Evolutionary conservation across 768 basidiomycete genomes (phyloP), one percentile per base, ranked within the genome.

Genomic region (Boletales sp.): DNA sequence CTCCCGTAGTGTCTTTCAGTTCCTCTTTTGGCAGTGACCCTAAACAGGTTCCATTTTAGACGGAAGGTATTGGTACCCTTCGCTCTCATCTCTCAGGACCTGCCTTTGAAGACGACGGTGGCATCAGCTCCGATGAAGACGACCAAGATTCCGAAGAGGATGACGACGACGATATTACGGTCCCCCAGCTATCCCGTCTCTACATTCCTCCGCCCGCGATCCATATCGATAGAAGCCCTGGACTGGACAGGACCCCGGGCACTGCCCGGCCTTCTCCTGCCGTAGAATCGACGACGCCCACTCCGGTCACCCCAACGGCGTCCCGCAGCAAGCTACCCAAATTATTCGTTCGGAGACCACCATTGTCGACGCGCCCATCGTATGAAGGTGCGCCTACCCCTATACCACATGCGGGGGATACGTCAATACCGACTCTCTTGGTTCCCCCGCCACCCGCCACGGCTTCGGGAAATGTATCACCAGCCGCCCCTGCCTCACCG

Each of bases 51-150:
- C 47, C 21, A 5, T 31, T 35, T 2, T 43, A 94, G 90, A 92
- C 89, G 10, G 84, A 90, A 68, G 88, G 91, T 21, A 82, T 93
- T 28, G 91, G 91, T 45, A 94, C 92, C 3, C 71, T 90, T 21
- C 85, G 87, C 28, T 86, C 84, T 3, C 71, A 82, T 62, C 72
- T 80, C 17, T 63, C 54, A 5, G 76, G 74, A 8, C 80, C 80
- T 3, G 78, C 74, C 19, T 82, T 80, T 55, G 78, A 86, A 62
- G 91, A 93, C 59, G 91, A 91, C 58, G 90, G 82, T n/a, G 82
- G 84, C 5, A 70, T 90, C 10, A 86, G 82, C 28, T 78, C 75
- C 0, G 79, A 80, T 36, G 73, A 70, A 5, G 71, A 72, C 13
- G 77, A 78, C 31, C 71, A 64, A 36, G 53, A 63, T 35, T 51